Base-by-base conservation (phyloP, 352 stramenopile species). In the Pythium vanterpoolii region DNA sequence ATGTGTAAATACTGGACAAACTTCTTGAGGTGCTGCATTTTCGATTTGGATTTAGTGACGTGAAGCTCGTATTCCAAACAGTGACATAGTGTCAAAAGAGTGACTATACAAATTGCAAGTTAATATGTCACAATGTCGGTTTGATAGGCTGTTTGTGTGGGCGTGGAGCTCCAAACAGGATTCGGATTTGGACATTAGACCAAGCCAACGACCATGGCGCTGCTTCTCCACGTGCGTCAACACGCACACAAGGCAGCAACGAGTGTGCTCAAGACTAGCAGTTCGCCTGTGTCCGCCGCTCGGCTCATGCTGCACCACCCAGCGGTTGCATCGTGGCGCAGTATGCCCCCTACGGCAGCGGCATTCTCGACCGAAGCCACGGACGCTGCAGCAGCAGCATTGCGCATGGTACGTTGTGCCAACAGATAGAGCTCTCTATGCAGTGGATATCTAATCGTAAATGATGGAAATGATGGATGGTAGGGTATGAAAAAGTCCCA, bases 351-450 rank as follows among this genome's bases (percentile, higher is more conserved):
- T 18, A 26, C 21, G 5, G 18, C 21, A 63, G 60, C 39, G 34
- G 56, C 66, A 2, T 83, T 87, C 52, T 89, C 83, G 0, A 86
- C 75, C 18, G 74, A 90, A 64, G 83, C 81, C 14, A 89, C 80
- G 24, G 80, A 90, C 16, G 83, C 79, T 4, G 83, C 83, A 5
- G 79, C 83, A 24, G 83, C 83, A 18, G 80, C 78, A 16, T 60
- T 92, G 56, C 83, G 80, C 39, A 89, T 86, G 79, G 83, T 88
- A 73, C 47, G 53, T 27, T 11, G n/a, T 26, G 4, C 33, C 1
- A 14, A 7, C 18, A 19, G 8, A 28, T 21, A 18, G 24, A 38
- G 38, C 13, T 33, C 21, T 49, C 43, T 27, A 31, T 30, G 4
- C 42, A 27, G 8, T 48, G 8, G 24, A n/a, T n/a, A n/a, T n/a